phyloP scores from a whole-genome alignment of 805 yeast genomes.

The Yarrowia sp. region DNA sequence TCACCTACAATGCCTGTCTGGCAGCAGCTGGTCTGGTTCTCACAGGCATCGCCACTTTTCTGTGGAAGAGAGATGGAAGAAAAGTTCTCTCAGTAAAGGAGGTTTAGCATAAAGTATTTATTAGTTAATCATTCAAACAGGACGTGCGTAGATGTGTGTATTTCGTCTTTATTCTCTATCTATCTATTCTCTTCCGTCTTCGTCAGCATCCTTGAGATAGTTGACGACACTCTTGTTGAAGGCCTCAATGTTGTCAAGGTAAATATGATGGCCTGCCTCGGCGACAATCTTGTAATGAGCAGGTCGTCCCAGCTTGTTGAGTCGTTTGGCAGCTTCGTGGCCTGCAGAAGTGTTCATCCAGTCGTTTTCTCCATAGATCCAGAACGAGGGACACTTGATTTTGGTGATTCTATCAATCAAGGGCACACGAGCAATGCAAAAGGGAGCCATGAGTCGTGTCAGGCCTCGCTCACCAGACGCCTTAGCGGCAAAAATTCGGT shows the following conservation, averaged over 20 bases:
- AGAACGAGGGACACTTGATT: conserved; percentile 68
- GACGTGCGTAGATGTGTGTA: no score
- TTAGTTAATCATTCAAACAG: no score
- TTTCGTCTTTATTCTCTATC: not conserved
- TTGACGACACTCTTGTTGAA: conserved; percentile 55
- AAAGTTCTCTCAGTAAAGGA: not conserved
- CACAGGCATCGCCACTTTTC: conserved; percentile 4
- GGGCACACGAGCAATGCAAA: conserved; percentile 87
- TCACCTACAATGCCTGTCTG: conserved; percentile 25
- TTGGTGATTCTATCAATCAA: conserved; percentile 59
- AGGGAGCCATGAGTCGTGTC: conserved; percentile 83
- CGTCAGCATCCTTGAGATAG: conserved; percentile 35
- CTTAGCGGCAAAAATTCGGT: conserved; percentile 79
- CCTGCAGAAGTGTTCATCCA: conserved; percentile 67
- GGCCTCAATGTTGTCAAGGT: conserved; percentile 64
- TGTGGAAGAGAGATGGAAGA: conserved; percentile 15
- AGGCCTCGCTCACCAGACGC: conserved; percentile 96
- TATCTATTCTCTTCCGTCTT: conserved; percentile 8
- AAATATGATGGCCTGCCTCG: conserved; percentile 79
- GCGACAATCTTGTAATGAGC: conserved; percentile 54
- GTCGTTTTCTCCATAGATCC: conserved; percentile 85
- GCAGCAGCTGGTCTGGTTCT: conserved; percentile 4
- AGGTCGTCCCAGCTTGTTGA: conserved; percentile 47
- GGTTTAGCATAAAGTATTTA: not conserved
- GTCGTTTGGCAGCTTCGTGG: conserved; percentile 48